Conservation (phyloP, 345 rosid genomes). For the Syzygium jambos region DNA sequence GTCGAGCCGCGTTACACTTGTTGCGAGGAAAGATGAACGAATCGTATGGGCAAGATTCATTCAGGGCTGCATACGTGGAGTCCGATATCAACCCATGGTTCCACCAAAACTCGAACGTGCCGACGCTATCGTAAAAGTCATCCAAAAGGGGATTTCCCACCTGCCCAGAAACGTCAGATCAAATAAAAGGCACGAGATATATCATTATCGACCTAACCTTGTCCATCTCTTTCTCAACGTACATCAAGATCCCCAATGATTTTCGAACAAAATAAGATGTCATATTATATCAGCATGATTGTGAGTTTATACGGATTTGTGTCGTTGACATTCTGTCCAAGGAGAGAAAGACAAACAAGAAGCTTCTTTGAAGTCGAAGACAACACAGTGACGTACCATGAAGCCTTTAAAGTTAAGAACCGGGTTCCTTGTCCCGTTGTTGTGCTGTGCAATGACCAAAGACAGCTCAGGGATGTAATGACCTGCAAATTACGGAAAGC, state of each 20-base stretch:
- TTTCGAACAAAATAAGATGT: background rate
- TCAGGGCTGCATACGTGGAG: slow-evolving; percentile 24
- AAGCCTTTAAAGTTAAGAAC: slow-evolving; percentile 66
- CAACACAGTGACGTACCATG: slow-evolving; percentile 30
- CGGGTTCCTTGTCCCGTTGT: slow-evolving; percentile 40
- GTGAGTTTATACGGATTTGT: background rate
- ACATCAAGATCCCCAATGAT: background rate
- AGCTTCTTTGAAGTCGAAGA: background rate
- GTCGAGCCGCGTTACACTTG: slow-evolving; percentile 30
- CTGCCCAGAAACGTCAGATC: slow-evolving; percentile 13
- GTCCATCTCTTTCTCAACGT: background rate
- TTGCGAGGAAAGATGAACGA: slow-evolving; percentile 45
- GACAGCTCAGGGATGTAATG: slow-evolving; percentile 87
- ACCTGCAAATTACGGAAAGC: slow-evolving; percentile 22
- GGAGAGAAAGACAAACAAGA: background rate
- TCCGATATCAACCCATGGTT: slow-evolving; percentile 58
- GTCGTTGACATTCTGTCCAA: background rate
- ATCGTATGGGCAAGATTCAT: slow-evolving; percentile 27
- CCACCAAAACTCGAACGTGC: slow-evolving; percentile 61
- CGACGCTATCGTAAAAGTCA: slow-evolving; percentile 33
- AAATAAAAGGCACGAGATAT: background rate
- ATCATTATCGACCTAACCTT: background rate
- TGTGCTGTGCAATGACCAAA: slow-evolving; percentile 32
- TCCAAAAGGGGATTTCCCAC: slow-evolving; percentile 58
- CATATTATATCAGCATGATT: background rate